These are phyloP conservation scores for Cytidiella melzeri DNA, from an alignment of 768 basidiomycete genomes.

Conservation along the genomic window DNA sequence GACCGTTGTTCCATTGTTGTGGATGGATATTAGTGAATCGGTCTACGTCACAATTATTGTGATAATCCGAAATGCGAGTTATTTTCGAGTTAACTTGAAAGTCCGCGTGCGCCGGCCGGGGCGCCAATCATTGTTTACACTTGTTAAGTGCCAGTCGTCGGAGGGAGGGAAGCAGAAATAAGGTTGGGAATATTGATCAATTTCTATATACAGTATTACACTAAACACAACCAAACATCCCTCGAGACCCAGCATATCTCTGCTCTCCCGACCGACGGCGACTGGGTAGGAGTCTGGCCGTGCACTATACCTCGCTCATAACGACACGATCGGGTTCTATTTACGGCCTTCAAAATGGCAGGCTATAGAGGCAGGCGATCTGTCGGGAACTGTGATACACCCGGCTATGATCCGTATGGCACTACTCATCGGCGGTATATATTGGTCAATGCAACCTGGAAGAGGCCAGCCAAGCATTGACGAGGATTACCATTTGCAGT, in stretches of 20 bases:
- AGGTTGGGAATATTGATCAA: too few relatives aligned
- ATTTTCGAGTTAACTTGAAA: too few relatives aligned
- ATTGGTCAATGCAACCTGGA: slow-evolving; percentile 18
- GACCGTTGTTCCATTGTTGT: too few relatives aligned
- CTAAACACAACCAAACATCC: too few relatives aligned
- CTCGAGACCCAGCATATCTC: background rate
- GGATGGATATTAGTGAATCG: too few relatives aligned
- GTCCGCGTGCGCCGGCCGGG: too few relatives aligned
- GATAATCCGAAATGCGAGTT: too few relatives aligned
- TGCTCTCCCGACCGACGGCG: background rate
- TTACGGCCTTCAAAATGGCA: slow-evolving; percentile 16
- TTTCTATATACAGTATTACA: background rate
- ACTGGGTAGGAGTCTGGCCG: slow-evolving; percentile 13
- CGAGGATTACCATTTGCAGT: slow-evolving; percentile 13
- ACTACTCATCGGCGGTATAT: slow-evolving; percentile 18
- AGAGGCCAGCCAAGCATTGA: slow-evolving; percentile 7
- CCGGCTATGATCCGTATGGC: slow-evolving; percentile 20
- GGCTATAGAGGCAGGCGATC: slow-evolving; percentile 20
- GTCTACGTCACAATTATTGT: too few relatives aligned
- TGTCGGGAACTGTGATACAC: slow-evolving; percentile 18
- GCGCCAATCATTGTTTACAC: too few relatives aligned
- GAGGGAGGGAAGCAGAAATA: too few relatives aligned
- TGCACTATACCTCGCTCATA: slow-evolving; percentile 16
- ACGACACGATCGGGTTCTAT: slow-evolving; percentile 18
- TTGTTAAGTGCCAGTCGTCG: too few relatives aligned